A percentile compares a stretch with the other conserved stretches of the same genome.
Evolutionary conservation across 2,329 filamentous ascomycete species (phyloP).

Genomic region (Nothophaeocryptopus gaeumannii): DNA sequence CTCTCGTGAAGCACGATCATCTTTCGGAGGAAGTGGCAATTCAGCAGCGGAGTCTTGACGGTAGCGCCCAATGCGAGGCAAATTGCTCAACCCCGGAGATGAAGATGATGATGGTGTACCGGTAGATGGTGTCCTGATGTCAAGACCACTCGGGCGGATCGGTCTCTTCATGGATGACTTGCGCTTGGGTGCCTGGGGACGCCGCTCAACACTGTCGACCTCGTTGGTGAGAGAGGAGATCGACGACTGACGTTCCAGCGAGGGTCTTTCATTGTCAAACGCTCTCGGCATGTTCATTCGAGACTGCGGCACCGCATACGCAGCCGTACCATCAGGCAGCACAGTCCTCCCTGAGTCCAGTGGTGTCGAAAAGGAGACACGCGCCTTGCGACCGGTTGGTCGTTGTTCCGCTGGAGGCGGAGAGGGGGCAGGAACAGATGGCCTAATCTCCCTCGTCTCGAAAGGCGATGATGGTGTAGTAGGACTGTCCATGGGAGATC

Average conservation of each 20-base stretch:
- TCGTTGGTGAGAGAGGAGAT: constrained; percentile 15
- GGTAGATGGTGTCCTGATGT: constrained; percentile 8
- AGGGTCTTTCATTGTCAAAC: constrained; percentile 19
- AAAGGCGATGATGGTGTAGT: constrained; percentile 18
- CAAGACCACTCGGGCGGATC: constrained; percentile 12
- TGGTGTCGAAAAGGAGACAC: constrained; percentile 9
- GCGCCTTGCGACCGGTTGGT: constrained; percentile 7
- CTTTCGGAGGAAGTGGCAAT: constrained; percentile 4
- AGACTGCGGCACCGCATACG: constrained; percentile 25
- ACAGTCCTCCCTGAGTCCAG: constrained; percentile 12
- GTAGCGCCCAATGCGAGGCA: constrained; percentile 12
- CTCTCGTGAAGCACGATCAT: constrained; percentile 4
- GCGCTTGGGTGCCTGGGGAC: background rate
- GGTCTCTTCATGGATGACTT: constrained; percentile 2
- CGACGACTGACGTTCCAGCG: constrained; percentile 7
- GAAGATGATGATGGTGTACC: constrained; percentile 9
- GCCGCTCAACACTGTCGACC: constrained; percentile 15
- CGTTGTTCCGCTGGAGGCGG: constrained; percentile 14
- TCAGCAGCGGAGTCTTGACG: constrained; percentile 20
- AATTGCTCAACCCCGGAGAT: constrained; percentile 23
- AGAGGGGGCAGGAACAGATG: constrained; percentile 18
- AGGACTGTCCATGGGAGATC: constrained; percentile 21
- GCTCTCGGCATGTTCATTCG: constrained; percentile 20
- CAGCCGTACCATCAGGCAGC: constrained; percentile 25
- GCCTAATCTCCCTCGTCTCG: constrained; percentile 12